phyloP scores from a whole-genome alignment of 2,329 filamentous ascomycete species.

The Cucurbitaria berberidis region DNA sequence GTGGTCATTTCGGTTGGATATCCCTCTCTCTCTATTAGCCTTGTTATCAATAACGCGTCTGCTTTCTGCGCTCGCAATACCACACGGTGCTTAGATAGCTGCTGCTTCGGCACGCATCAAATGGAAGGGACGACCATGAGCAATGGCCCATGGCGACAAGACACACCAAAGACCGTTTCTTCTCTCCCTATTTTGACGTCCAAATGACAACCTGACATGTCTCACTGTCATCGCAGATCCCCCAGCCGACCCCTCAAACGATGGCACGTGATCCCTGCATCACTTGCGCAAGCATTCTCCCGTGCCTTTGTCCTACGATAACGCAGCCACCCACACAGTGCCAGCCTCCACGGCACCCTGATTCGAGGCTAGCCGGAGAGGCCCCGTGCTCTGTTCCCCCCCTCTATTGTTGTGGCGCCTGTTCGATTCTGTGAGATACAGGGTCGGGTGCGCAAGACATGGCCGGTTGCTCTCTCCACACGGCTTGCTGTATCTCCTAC shows the following conservation, averaged over 20 bases:
- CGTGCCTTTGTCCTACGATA: slow-evolving; percentile 10
- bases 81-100: slow-evolving; percentile 18
- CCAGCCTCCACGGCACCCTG: slow-evolving; percentile 1
- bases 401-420: slow-evolving; percentile 13
- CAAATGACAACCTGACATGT: slow-evolving; percentile 19
- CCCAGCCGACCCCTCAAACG: slow-evolving; percentile 13
- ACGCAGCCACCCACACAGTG: slow-evolving; percentile 9
- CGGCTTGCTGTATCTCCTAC: slow-evolving; percentile 17
- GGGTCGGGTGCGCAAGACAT: slow-evolving; percentile 13
- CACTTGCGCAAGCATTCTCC: neutral
- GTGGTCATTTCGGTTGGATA: slow-evolving; percentile 22
- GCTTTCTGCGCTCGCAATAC: slow-evolving; percentile 24
- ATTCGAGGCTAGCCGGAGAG: slow-evolving; percentile 17
- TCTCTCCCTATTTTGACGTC: slow-evolving; percentile 7
- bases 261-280: slow-evolving; percentile 6
- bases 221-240: slow-evolving; percentile 16
- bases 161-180: slow-evolving; percentile 7
- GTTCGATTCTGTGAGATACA: slow-evolving; percentile 9
- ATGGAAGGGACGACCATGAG: slow-evolving; percentile 29
- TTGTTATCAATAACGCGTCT: slow-evolving; percentile 21
- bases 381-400: slow-evolving; percentile 7
- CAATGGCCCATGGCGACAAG: slow-evolving; percentile 23
- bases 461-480: slow-evolving; percentile 19
- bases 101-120: slow-evolving; percentile 20
- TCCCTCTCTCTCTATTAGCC: slow-evolving; percentile 30